Base-by-base conservation (phyloP, 352 stramenopile species). In the Globisporangium polare region DNA sequence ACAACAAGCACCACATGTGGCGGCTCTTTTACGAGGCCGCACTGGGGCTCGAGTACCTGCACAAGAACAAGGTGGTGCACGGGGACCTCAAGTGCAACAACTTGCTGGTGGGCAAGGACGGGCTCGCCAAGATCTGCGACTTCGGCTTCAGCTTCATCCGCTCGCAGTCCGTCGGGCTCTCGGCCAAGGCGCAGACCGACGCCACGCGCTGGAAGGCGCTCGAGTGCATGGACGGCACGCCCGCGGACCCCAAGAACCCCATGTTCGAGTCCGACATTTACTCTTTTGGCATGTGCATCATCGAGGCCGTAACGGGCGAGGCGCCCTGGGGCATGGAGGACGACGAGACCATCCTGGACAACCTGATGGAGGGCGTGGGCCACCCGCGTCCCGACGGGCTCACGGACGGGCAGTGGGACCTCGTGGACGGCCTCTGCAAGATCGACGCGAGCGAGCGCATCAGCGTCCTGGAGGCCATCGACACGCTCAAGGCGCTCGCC, bases 71-170 rank as follows among this genome's bases (percentile, higher is more conserved):
- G 45, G 71, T 90, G 12, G 74, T 97, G 12, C 89, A 97, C 53
- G 83, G 89, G 13, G 87, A 97, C 56, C 72, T 97, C 20, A 97
- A 97, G 58, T 89, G 83, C 51, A 88, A 76, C 54, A 97, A 97
- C 66, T 65, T 97, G 22, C 73, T 97, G 5, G 69, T 97, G 8
- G 86, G 82, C n/a, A 41, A 26, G 27, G 49, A 55, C 46, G 24
- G 24, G 12, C 55, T 69, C 9, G 55, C 71, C 27, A 75, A 75
- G 60, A 68, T 83, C 56, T 72, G 67, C 51, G 75, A 83, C 67
- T 83, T 83, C 22, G 70, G 72, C 8, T 79, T 75, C 41, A 69
- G 54, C 12, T 80, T 72, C 58, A 77, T 78, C 27, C 61, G 60
- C 15, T 70, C 45, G 26, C 60, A 79, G 58, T 77, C 69, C 0